phyloP scores from a whole-genome alignment of 169 alveolate species.

The Miamiensis avidus region DNA sequence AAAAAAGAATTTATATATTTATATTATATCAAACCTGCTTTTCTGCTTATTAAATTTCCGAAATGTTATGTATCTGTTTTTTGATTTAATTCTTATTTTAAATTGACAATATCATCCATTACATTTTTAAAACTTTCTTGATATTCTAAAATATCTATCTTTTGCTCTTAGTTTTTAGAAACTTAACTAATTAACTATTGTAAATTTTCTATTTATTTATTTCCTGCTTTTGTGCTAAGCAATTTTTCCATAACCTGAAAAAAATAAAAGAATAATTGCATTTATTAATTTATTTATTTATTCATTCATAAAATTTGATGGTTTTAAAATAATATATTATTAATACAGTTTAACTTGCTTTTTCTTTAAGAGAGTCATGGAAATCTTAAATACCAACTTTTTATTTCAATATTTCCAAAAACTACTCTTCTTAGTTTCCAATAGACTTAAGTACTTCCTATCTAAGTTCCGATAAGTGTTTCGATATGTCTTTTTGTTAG shows the following conservation, averaged over 20 bases:
- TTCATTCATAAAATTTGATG: too few relatives aligned
- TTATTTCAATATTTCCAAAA: constrained; percentile 42
- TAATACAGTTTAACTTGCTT: constrained; percentile 34
- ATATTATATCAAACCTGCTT: too few relatives aligned
- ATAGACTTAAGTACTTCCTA: background rate
- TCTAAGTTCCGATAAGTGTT: background rate
- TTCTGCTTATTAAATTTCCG: constrained; percentile 50
- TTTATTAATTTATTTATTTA: too few relatives aligned
- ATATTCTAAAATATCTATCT: too few relatives aligned
- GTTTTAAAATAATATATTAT: constrained; percentile 38
- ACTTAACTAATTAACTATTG: too few relatives aligned
- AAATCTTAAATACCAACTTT: constrained; percentile 44
- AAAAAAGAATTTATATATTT: too few relatives aligned
- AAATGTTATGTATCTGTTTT: constrained; percentile 69
- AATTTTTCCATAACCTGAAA: too few relatives aligned
- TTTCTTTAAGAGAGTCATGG: constrained; percentile 20
- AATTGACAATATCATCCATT: constrained; percentile 59
- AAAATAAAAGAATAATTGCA: too few relatives aligned
- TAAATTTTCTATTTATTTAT: too few relatives aligned
- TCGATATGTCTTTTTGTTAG: constrained; percentile 45
- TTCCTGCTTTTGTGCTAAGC: too few relatives aligned
- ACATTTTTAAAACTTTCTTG: constrained; percentile 48
- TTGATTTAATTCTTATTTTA: constrained; percentile 46
- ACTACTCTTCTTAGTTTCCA: constrained; percentile 32
- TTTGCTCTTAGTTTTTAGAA: too few relatives aligned